phyloP scores from a whole-genome alignment of 257 asterid genomes.

The Petrea volubilis region DNA sequence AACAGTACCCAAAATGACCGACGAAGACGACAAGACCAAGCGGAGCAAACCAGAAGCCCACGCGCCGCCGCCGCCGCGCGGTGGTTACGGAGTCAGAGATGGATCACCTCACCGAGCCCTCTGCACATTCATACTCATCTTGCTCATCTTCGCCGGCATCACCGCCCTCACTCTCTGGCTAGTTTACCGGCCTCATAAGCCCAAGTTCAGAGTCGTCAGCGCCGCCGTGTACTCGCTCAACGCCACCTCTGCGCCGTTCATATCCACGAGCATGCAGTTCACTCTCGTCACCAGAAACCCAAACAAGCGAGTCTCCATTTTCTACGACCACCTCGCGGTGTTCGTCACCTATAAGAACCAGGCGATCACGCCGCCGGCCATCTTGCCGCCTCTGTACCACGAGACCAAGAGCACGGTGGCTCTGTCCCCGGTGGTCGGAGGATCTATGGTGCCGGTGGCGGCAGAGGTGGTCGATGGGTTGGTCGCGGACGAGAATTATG shows the following conservation, averaged over 20 bases:
- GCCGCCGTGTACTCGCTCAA: slow-evolving; percentile 55
- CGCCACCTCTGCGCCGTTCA: slow-evolving; percentile 42
- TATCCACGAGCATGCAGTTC: slow-evolving; percentile 61
- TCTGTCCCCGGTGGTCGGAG: slow-evolving; percentile 60
- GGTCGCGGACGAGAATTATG: slow-evolving; percentile 50
- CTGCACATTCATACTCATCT: slow-evolving; percentile 23
- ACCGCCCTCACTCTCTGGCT: slow-evolving; percentile 53
- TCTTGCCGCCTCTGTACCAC: slow-evolving; percentile 58
- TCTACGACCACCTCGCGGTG: slow-evolving; percentile 55
- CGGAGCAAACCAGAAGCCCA: neutral
- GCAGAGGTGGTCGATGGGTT: slow-evolving; percentile 46
- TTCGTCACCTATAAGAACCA: slow-evolving; percentile 49
- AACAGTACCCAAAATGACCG: slow-evolving; percentile 16
- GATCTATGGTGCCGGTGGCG: slow-evolving; percentile 46
- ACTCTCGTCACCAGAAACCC: slow-evolving; percentile 60
- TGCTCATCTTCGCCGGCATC: slow-evolving; percentile 43
- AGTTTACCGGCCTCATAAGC: slow-evolving; percentile 56
- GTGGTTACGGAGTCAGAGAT: neutral
- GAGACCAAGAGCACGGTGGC: slow-evolving; percentile 61
- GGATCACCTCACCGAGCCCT: slow-evolving; percentile 20
- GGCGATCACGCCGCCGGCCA: slow-evolving; percentile 49
- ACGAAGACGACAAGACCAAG: slow-evolving; percentile 2
- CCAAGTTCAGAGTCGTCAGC: slow-evolving; percentile 53
- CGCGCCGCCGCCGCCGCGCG: neutral
- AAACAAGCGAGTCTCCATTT: slow-evolving; percentile 45